phyloP scores from a whole-genome alignment of 257 asterid species.

The Coffea eugenioides region DNA sequence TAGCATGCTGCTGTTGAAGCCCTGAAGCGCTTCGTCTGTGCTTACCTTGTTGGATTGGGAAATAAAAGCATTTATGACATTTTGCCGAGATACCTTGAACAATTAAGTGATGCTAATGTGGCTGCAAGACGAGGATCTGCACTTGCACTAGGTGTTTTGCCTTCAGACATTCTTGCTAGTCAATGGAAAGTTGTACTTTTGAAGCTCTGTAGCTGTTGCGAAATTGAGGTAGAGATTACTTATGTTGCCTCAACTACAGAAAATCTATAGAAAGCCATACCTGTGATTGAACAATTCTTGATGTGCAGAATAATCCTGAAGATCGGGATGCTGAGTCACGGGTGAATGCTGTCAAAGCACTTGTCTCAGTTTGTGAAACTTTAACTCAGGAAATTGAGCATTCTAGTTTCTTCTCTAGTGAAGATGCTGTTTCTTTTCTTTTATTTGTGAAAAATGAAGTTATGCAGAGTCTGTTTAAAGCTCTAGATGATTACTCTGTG shows the following conservation, averaged over 20 bases:
- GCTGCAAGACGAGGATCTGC: slow-evolving; percentile 98
- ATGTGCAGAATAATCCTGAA: slow-evolving; percentile 73
- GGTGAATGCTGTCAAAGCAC: slow-evolving; percentile 85
- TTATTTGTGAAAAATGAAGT: slow-evolving; percentile 64
- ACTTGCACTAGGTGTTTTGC: slow-evolving; percentile 81
- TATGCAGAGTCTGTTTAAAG: slow-evolving; percentile 70
- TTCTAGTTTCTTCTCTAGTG: slow-evolving; percentile 43
- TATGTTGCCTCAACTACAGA: slow-evolving; percentile 23
- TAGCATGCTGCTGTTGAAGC: slow-evolving; percentile 85
- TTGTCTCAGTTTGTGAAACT: slow-evolving; percentile 71
- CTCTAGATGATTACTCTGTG: slow-evolving; percentile 90
- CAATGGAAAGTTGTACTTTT: slow-evolving; percentile 64
- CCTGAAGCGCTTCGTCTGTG: slow-evolving; percentile 53
- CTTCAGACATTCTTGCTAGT: slow-evolving; percentile 60
- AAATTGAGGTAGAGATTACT: slow-evolving; percentile 63
- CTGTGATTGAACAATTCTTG: slow-evolving; percentile 12
- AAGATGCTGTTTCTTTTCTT: slow-evolving; percentile 51
- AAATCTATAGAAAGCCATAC: background rate
- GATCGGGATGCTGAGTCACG: slow-evolving; percentile 96
- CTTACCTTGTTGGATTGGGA: slow-evolving; percentile 50
- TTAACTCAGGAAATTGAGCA: slow-evolving; percentile 46
- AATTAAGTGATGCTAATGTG: slow-evolving; percentile 77
- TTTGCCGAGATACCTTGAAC: slow-evolving; percentile 64
- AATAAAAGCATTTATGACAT: slow-evolving; percentile 49
- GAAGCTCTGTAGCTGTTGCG: slow-evolving; percentile 71